Conservation (phyloP, 495 filamentous ascomycete species). For the Penicillium egyptiacum region DNA sequence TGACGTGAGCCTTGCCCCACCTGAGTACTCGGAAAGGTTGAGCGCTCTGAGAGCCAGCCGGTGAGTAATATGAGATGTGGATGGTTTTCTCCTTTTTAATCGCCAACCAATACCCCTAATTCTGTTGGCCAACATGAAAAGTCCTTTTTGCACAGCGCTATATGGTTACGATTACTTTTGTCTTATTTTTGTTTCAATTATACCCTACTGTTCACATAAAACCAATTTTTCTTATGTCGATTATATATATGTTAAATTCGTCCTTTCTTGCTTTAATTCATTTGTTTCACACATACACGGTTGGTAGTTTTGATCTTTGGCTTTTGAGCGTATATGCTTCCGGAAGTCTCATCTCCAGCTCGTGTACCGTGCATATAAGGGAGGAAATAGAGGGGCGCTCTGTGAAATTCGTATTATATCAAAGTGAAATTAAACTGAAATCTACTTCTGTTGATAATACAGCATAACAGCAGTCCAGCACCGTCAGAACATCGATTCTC, state of each 20-base stretch:
- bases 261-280: neutral
- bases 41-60: neutral
- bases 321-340: too few relatives aligned
- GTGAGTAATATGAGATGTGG: neutral
- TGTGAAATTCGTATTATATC: too few relatives aligned
- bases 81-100: neutral
- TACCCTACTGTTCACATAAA: neutral
- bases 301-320: neutral
- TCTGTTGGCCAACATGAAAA: slow-evolving; percentile 1
- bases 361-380: too few relatives aligned
- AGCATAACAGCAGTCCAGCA: too few relatives aligned
- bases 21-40: slow-evolving; percentile 23
- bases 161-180: neutral
- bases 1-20: slow-evolving; percentile 20
- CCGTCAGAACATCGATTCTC: too few relatives aligned
- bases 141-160: neutral
- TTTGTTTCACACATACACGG: neutral
- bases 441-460: too few relatives aligned
- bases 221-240: neutral
- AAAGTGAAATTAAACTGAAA: too few relatives aligned
- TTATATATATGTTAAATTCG: neutral
- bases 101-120: slow-evolving; percentile 10
- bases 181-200: neutral
- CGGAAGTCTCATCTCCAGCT: too few relatives aligned
- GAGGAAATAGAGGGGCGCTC: too few relatives aligned